Evolutionary conservation across 2,329 filamentous ascomycete species (phyloP), one percentile per base, ranked within the genome.

Genomic region (Fusarium solani-melongenae): DNA sequence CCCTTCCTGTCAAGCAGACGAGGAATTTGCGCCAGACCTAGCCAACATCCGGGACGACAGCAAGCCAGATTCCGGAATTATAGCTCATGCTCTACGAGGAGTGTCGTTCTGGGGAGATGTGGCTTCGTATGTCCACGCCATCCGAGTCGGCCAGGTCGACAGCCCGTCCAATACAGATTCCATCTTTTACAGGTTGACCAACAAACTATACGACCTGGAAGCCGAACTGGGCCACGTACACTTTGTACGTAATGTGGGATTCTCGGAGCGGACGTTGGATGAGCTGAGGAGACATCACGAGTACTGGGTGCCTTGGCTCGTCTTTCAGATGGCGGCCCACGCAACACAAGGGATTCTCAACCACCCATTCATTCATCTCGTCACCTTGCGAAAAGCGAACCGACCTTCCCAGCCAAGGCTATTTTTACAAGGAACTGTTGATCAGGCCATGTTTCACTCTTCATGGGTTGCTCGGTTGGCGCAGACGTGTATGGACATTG

Each of bases 381-480:
- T 76, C 0, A 72, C 70, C 0, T 44, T 75, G 1, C 67, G 71
- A n/a, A 56, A 62, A 15, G 65, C 53, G 0, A 72, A 66, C 15
- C 60, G 69, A 2, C 62, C 72, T 0, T 71, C 69, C 11, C 75
- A 75, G 1, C 75, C 75, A 0, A 62, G 75, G 1, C 22, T 76
- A 0, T 77, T 77, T 20, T 22, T 77, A 0, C 75, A 77, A 8
- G 66, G 73, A 11, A 76, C 75, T 1, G 73, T 77, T 1, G 75
- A 77, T 5, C 75, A 77, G 2, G 75, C 75, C 1, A 65, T 77
- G 56, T 77, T 75, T n/a, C 74, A 77, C 31, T 76, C 71, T 9
- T 69, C 67, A 1, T 77, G 75, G 75, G 75, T 77, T 7, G 64
- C 67, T 0, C 51, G 73, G 2, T 39, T 77, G 17, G 60, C 76